Base-by-base conservation (phyloP, 345 rosid genomes). In the Bretschneidera sinensis region DNA sequence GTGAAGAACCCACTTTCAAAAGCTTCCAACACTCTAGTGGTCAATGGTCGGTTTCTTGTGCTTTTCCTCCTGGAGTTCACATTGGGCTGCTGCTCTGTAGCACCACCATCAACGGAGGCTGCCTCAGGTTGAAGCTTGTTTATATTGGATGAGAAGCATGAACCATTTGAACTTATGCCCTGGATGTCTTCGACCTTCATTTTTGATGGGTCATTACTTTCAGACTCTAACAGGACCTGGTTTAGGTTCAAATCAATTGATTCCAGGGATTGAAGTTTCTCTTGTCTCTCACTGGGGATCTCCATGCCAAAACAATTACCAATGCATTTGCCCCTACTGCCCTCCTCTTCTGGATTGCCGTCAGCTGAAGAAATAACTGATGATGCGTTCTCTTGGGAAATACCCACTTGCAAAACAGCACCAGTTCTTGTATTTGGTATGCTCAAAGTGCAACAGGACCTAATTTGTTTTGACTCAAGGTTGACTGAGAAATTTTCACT, bases 21-120 rank as follows among this genome's bases (percentile, higher is more conserved):
- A 72, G 96, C 84, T 77, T 85, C 96, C 71, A 88, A 63, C 63
- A 87, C 88, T 61, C 81, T 71, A 15, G 76, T 74, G 11, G 89
- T 83, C 76, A 80, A 61, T 23, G 92, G 90, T 35, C 92, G 73
- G 65, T 74, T 83, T 76, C 96, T 77, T 61, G 80, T 83, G 82
- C 92, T 85, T 21, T 82, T 83, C 70, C 96, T 82, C 72, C 80
- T 78, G 20, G 70, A 58, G 52, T 83, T 74, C 62, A 48, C 35
- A 21, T 25, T 54, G 31, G 48, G 59, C 53, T 62, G 74, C 66
- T 68, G 61, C 13, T 52, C 66, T 35, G 43, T 61, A 54, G 62
- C 48, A 51, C 31, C 20, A 45, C 43, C 63, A 68, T 62, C 49
- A 54, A 9, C 28, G 53, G 67, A 33, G 53, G 54, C 35, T 59